phyloP scores from a whole-genome alignment of 2,329 filamentous ascomycete genomes.

The Fusarium sp. region DNA sequence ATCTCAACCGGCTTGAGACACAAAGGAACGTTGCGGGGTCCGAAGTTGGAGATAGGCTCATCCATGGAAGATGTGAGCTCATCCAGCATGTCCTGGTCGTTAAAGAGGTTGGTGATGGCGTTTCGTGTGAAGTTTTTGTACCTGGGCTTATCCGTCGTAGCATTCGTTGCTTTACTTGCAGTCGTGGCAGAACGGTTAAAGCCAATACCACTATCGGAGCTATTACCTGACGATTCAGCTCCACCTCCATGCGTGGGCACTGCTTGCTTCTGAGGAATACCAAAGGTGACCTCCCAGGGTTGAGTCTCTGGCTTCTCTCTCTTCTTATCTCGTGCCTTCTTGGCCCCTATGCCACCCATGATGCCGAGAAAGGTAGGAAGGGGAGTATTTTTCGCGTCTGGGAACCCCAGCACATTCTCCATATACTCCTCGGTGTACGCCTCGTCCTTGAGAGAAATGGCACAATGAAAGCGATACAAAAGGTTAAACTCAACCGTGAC shows the following conservation, averaged over 20 bases:
- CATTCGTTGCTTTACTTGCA: no score
- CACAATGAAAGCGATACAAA: conserved; percentile 54
- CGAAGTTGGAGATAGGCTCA: conserved; percentile 62
- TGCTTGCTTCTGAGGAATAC: neutral
- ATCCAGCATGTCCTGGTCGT: conserved; percentile 31
- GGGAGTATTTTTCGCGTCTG: neutral
- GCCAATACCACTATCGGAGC: neutral
- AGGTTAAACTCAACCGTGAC: conserved; percentile 55
- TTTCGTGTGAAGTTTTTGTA: conserved; percentile 19
- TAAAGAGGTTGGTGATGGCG: conserved; percentile 26
- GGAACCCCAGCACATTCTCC: neutral
- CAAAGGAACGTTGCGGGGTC: conserved; percentile 68
- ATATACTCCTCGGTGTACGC: conserved; percentile 49
- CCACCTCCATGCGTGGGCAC: neutral
- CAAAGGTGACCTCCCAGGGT: conserved; percentile 15
- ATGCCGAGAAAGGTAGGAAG: neutral
- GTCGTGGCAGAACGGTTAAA: no score
- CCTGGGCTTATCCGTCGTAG: neutral
- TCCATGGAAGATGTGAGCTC: conserved; percentile 63
- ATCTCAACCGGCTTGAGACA: conserved; percentile 70
- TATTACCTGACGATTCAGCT: neutral
- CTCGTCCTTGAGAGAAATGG: conserved; percentile 52
- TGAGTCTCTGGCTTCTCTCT: neutral
- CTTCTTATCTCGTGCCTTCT: neutral
- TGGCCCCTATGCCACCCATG: neutral